Conservation (phyloP, 495 filamentous ascomycete genomes). For the Cercophora newfieldiana region DNA sequence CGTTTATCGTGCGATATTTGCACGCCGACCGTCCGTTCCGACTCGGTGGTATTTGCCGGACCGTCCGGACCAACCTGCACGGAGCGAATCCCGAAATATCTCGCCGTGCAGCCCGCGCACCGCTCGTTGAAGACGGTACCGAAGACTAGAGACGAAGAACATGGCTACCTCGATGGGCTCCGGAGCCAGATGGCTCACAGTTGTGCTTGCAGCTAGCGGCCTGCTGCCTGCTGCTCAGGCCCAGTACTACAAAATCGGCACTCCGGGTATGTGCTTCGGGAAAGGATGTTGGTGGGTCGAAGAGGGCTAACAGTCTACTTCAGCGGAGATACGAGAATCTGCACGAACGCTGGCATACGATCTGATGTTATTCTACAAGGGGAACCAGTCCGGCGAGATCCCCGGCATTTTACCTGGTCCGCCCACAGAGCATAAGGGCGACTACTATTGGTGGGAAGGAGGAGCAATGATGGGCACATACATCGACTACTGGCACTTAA, state of each 20-base stretch:
- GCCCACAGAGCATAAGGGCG: conserved; percentile 44
- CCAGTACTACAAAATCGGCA: conserved; percentile 29
- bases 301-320: conserved; percentile 15
- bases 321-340: conserved; percentile 61
- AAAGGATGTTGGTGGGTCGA: background rate
- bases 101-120: background rate
- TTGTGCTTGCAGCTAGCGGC: conserved; percentile 21
- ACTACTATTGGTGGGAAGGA: conserved; percentile 61
- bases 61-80: background rate
- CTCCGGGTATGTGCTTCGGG: conserved; percentile 22
- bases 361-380: conserved; percentile 66
- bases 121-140: background rate
- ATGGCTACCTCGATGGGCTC: conserved; percentile 8
- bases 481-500: conserved; percentile 71
- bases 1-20: background rate
- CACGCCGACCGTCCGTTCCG: background rate
- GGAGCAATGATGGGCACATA: conserved; percentile 56
- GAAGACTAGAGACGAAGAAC: background rate
- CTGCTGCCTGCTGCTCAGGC: conserved; percentile 24
- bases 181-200: conserved; percentile 23
- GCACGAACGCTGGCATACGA: conserved; percentile 63
- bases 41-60: background rate
- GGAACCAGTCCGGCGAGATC: conserved; percentile 59
- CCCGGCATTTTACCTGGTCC: conserved; percentile 65
- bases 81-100: background rate